A percentile compares a stretch with the other conserved stretches of the same genome.
Evolutionary conservation across 1,284 basidiomycete genomes (phyloP).

Genomic region (Ustanciosporium gigantosporum): DNA sequence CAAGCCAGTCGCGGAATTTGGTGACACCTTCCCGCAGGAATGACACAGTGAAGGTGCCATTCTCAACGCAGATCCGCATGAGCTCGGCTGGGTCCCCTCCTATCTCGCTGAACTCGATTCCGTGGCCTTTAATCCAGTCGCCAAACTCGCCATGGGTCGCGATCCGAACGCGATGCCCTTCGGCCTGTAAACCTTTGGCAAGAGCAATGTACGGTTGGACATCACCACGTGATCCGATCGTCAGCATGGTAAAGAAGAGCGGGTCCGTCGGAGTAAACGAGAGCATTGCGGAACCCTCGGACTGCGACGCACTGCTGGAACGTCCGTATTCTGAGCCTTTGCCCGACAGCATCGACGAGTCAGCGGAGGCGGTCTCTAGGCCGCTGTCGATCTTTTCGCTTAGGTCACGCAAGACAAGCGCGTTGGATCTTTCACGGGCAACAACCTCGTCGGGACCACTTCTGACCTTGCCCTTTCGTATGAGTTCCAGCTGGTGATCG

Average conservation of each 20-base stretch:
- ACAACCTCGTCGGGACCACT: constrained; percentile 7
- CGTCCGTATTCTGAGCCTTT: constrained; percentile 3
- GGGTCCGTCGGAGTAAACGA: constrained; percentile 30
- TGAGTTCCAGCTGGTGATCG: constrained; percentile 68
- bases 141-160: constrained; percentile 92
- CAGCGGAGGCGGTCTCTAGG: constrained; percentile 10
- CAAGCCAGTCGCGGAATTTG: constrained; percentile 96
- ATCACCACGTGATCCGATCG: constrained; percentile 85
- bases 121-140: constrained; percentile 86
- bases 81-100: constrained; percentile 96
- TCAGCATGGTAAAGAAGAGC: constrained; percentile 74
- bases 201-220: constrained; percentile 86
- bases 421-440: constrained; percentile 33
- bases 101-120: constrained; percentile 88
- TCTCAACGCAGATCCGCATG: constrained; percentile 63
- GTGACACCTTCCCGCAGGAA: constrained; percentile 87
- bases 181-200: constrained; percentile 84
- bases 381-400: constrained; percentile 40
- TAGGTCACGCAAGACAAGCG: constrained; percentile 46
- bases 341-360: constrained; percentile 23
- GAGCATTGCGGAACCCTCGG: constrained; percentile 28
- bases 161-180: constrained; percentile 82
- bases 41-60: constrained; percentile 87
- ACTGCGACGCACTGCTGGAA: constrained; percentile 11
- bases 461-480: background rate